Evolutionary conservation across 495 filamentous ascomycete genomes (phyloP), one percentile per base, ranked within the genome.

Genomic region (Podospora didyma): DNA sequence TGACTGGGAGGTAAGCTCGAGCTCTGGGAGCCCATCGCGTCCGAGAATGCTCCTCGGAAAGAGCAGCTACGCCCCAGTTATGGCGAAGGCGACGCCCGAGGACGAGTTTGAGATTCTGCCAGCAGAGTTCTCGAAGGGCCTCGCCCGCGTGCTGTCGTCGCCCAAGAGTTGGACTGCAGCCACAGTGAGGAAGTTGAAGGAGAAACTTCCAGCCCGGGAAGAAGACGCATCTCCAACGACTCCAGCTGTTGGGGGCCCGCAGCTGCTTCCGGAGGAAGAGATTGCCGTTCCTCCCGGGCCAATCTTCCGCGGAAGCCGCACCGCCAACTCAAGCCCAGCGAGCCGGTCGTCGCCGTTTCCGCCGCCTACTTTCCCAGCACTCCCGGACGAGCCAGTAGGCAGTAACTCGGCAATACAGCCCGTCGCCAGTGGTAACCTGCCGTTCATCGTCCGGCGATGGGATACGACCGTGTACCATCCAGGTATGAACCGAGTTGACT

Each of bases 21-120:
- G 7, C 62, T 52, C 26, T 51, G 22, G 19, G 11, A 49, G 9
- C 47, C 24, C 12, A 31, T 26, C 47, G n/a, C 47, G 21, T 17
- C 51, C 39, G 21, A 44, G n/a, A 16, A 5, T 62, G 0, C 54
- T 70, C 46, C 54, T 68, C 2, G 74, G 70, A 14, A 62, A 53
- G 16, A 64, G 62, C 45, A 72, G 66, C 24, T 76, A 74, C 44
- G 62, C 71, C 19, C 58, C 68, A 24, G 57, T 67, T 1, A 60
- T 59, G 17, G 61, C 71, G 0, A 61, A 64, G 37, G 61, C 67
- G 50, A 62, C 60, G 6, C 31, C 63, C 2, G 56, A 54, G 16
- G 44, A 45, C 34, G 64, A 70, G 26, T 67, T 59, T 10, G 26
- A 62, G 6, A 47, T 68, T 6, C 63, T 65, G 0, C 63, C 64